A percentile compares a stretch with the other conserved stretches of the same genome.
These are phyloP conservation scores for Lobosporangium transversale DNA, from an alignment of 192 early-diverging fungal genomes.

Conservation along the genomic window DNA sequence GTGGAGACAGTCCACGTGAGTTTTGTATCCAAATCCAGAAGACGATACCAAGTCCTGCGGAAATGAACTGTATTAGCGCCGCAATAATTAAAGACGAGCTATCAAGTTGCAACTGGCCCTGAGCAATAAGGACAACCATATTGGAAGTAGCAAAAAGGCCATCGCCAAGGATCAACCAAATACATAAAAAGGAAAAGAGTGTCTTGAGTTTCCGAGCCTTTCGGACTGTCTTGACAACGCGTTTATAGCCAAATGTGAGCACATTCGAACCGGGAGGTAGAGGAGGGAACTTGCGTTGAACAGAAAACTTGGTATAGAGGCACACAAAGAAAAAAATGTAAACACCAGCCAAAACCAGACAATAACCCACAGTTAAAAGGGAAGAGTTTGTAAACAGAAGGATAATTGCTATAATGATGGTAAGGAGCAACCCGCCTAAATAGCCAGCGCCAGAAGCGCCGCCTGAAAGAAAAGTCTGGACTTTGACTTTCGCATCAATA, in stretches of 20 bases:
- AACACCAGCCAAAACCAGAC: constrained; percentile 44
- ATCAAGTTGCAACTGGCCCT: constrained; percentile 57
- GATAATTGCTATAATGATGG: constrained; percentile 41
- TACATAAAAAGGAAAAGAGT: constrained; percentile 68
- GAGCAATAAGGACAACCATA: constrained; percentile 67
- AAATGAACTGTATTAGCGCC: constrained; percentile 63
- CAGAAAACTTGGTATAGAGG: constrained; percentile 35
- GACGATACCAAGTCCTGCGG: constrained; percentile 62
- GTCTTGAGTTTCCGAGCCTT: constrained; percentile 63
- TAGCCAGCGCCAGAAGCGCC: constrained; percentile 48
- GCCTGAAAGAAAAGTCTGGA: constrained; percentile 53
- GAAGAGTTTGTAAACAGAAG: constrained; percentile 22
- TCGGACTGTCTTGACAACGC: constrained; percentile 36
- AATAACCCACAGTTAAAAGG: constrained; percentile 43
- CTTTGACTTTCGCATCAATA: constrained; percentile 26
- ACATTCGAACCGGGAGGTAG: constrained; percentile 56
- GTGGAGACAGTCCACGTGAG: constrained; percentile 56
- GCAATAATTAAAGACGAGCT: constrained; percentile 59
- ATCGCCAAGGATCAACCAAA: constrained; percentile 78
- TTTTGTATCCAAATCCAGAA: constrained; percentile 68
- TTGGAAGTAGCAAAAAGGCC: constrained; percentile 65
- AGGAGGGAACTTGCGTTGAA: constrained; percentile 56
- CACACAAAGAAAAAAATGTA: constrained; percentile 55
- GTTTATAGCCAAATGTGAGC: constrained; percentile 53
- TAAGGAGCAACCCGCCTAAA: constrained; percentile 43